phyloP scores from a whole-genome alignment of 192 early-diverging fungal species.

The Linnemannia zychae region DNA sequence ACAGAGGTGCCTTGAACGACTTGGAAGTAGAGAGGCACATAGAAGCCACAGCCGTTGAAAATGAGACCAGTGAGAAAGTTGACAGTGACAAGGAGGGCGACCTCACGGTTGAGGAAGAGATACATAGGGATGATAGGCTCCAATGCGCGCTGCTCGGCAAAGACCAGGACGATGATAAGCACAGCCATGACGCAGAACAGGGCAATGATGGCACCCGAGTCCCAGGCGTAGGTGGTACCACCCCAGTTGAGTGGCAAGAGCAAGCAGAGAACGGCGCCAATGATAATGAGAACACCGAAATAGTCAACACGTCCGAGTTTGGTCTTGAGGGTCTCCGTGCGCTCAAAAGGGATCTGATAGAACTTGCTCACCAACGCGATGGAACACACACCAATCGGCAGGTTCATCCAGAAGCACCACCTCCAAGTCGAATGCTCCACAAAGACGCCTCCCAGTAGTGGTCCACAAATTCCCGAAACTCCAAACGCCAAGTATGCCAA shows the following conservation, averaged over 20 bases:
- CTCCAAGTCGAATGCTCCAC: constrained; percentile 77
- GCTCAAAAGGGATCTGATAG: constrained; percentile 68
- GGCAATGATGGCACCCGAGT: constrained; percentile 65
- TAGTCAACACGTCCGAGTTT: constrained; percentile 82
- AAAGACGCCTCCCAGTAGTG: constrained; percentile 87
- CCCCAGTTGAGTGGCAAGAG: constrained; percentile 80
- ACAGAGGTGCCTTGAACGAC: constrained; percentile 79
- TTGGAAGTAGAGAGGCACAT: constrained; percentile 85
- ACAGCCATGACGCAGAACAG: constrained; percentile 63
- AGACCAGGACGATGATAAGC: constrained; percentile 64
- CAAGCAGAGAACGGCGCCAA: constrained; percentile 66
- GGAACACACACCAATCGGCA: constrained; percentile 80
- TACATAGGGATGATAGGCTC: constrained; percentile 80
- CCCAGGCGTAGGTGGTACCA: constrained; percentile 80
- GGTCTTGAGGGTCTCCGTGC: constrained; percentile 52
- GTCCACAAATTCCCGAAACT: constrained; percentile 81
- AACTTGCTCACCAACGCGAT: constrained; percentile 64
- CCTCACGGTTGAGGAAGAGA: constrained; percentile 71
- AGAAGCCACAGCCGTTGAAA: constrained; percentile 74
- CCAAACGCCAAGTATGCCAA: constrained; percentile 82
- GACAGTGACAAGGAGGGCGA: constrained; percentile 64
- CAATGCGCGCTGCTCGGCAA: constrained; percentile 70
- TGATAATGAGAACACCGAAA: constrained; percentile 62
- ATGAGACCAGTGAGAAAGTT: constrained; percentile 70
- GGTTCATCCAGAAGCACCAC: constrained; percentile 87